A percentile compares a stretch with the other conserved stretches of the same genome.
Conservation (phyloP, 1,284 basidiomycete genomes). For the Gomphus sp. region DNA sequence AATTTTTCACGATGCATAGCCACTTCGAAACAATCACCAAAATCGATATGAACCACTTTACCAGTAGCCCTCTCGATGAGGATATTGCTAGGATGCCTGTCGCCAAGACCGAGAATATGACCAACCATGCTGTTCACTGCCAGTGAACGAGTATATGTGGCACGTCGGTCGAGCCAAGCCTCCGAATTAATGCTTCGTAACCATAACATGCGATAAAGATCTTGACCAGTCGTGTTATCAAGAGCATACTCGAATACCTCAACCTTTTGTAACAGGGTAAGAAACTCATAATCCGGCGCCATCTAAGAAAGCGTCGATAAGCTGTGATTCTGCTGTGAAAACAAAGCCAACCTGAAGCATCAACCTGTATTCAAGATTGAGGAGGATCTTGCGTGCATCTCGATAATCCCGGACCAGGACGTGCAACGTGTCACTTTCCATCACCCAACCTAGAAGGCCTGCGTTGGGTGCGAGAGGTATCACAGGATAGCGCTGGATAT, state of each 20-base stretch:
- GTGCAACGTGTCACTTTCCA: conserved; percentile 97
- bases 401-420: conserved; percentile 95
- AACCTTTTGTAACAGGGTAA: conserved; percentile 94
- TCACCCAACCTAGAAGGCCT: conserved; percentile 92
- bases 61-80: conserved; percentile 90
- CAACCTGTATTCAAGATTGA: conserved; percentile 97
- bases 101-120: conserved; percentile 96
- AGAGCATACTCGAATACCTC: conserved; percentile 99
- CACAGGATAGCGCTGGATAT: conserved; percentile 90
- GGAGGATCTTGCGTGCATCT: conserved; percentile 89
- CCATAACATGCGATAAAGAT: conserved; percentile 98
- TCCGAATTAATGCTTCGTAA: conserved; percentile 93
- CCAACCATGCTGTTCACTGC: conserved; percentile 97
- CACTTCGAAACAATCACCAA: conserved; percentile 92
- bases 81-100: conserved; percentile 95
- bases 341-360: conserved; percentile 77
- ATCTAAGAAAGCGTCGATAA: conserved; percentile 46
- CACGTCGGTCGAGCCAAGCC: conserved; percentile 94
- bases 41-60: conserved; percentile 98
- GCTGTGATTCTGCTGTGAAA: not conserved
- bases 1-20: conserved; percentile 97
- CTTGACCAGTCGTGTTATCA: conserved; percentile 98
- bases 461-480: conserved; percentile 96
- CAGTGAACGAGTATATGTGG: conserved; percentile 94
- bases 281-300: conserved; percentile 97